Evolutionary conservation across 345 rosid genomes (phyloP).

Genomic region (Hypericum perforatum): DNA sequence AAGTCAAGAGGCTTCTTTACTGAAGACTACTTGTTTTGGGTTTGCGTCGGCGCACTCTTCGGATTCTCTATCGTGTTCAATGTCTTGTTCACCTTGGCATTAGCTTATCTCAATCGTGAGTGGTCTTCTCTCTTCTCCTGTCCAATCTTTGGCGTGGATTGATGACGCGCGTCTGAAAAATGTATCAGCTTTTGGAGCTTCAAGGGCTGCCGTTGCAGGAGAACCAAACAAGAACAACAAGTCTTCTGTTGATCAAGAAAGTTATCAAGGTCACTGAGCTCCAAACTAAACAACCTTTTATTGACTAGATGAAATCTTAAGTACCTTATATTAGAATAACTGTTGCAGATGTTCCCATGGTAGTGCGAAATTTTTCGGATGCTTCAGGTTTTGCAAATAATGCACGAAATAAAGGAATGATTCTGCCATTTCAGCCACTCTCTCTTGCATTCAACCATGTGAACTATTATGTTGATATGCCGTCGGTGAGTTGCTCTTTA

Average conservation of each 20-base stretch:
- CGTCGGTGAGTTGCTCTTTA: neutral
- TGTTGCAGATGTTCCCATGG: slow-evolving; percentile 8
- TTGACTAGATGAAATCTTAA: slow-evolving; percentile 18
- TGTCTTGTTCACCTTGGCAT: neutral
- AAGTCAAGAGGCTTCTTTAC: neutral
- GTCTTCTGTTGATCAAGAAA: too few relatives aligned
- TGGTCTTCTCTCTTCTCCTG: neutral
- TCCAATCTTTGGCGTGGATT: too few relatives aligned
- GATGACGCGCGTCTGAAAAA: too few relatives aligned
- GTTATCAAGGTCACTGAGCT: too few relatives aligned
- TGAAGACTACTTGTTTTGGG: neutral
- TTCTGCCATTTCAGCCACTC: slow-evolving; percentile 5
- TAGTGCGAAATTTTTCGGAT: slow-evolving; percentile 15
- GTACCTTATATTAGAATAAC: slow-evolving; percentile 13
- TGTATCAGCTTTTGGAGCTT: too few relatives aligned
- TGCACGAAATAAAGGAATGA: slow-evolving; percentile 1
- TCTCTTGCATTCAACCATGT: slow-evolving; percentile 3
- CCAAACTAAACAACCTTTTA: slow-evolving; percentile 4
- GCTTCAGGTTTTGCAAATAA: neutral
- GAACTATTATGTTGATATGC: slow-evolving; percentile 5
- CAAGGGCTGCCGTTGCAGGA: too few relatives aligned
- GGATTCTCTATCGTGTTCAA: neutral
- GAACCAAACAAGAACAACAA: too few relatives aligned
- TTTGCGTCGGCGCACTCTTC: neutral
- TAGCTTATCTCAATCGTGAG: slow-evolving; percentile 1